Evolutionary conservation across 768 basidiomycete genomes (phyloP).

Genomic region (Trametes cubensis): DNA sequence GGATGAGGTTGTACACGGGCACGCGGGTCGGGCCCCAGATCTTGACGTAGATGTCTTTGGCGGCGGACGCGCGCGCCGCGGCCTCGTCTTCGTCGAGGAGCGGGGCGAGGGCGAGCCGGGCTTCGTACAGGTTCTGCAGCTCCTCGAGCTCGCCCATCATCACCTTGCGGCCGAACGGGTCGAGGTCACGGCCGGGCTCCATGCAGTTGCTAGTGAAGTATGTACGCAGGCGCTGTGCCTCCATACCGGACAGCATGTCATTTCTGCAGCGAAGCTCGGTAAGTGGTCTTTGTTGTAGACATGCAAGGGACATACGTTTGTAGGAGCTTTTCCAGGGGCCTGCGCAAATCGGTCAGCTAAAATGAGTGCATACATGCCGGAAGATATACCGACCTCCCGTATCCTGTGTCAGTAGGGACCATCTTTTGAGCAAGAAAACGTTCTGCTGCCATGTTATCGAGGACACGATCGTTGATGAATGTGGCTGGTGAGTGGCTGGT

Average conservation of each 20-base stretch:
- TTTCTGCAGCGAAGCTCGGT: slow-evolving; percentile 1
- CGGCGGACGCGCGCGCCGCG: slow-evolving; percentile 26
- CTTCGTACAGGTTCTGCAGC: slow-evolving; percentile 33
- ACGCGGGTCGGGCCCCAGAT: slow-evolving; percentile 46
- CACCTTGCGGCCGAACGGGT: slow-evolving; percentile 36
- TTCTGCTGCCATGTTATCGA: background rate
- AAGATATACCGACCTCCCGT: background rate
- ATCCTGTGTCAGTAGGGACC: background rate
- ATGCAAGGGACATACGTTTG: slow-evolving; percentile 3
- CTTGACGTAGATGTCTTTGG: slow-evolving; percentile 37
- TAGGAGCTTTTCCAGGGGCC: slow-evolving; percentile 15
- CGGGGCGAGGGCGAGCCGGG: slow-evolving; percentile 25
- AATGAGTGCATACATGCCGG: background rate
- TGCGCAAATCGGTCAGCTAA: background rate
- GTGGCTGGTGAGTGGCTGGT: too few species aligned
- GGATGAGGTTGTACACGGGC: slow-evolving; percentile 44
- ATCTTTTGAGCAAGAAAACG: background rate
- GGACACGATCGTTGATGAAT: too few species aligned
- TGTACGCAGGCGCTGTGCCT: slow-evolving; percentile 42
- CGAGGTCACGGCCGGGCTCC: slow-evolving; percentile 41
- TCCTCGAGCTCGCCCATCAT: slow-evolving; percentile 31
- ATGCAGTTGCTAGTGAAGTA: slow-evolving; percentile 40
- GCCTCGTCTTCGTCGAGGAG: background rate
- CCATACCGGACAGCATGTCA: slow-evolving; percentile 37
- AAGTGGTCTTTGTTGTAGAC: background rate